Evolutionary conservation across 2,329 filamentous ascomycete genomes (phyloP), one percentile per base, ranked within the genome.

Genomic region (Fusarium sp.): DNA sequence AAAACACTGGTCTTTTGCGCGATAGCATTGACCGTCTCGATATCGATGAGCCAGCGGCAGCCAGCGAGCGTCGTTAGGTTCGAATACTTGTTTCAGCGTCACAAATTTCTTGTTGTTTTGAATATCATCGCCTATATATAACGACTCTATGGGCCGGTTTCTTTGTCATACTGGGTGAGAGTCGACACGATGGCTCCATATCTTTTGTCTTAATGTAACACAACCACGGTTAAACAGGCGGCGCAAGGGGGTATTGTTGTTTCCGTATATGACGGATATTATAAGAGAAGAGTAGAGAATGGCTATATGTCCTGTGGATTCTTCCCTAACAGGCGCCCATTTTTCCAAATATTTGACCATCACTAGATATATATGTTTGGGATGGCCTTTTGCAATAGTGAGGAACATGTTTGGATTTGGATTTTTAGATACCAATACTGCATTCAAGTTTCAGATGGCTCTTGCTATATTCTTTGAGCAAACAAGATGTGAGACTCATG

Each of bases 1-100:
- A 88, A 45, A 76, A 77, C 9, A 80, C 80, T 3, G 84, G 83
- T 2, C 77, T 88, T 29, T 77, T 88, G 42, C 79, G 79, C 14
- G 79, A 81, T 12, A 80, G 79, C 51, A 72, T 77, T 40, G 82
- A 82, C 42, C 73, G 74, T 14, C 69, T 69, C 8, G 80, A 82
- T 22, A 78, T 79, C 34, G 82, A 81, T 41, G 72, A 79, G 8
- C 75, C 77, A 18, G 48, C 62, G 27, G 41, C 61, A 27, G 25
- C 49, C 24, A 69, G 59, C 30, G 67, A 72, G 37, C 60, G 45
- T 46, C 69, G 72, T 30, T 52, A 71, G 42, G 57, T 71, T 42
- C 18, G 41, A 69, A 42, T 65, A 52, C 62, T 65, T 54, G 52
- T 54, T 67, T 61, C 34, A 69, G 58, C 63, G 62, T 58, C 53